Conservation (phyloP, 345 rosid genomes). For the Gossypioides kirkii region DNA sequence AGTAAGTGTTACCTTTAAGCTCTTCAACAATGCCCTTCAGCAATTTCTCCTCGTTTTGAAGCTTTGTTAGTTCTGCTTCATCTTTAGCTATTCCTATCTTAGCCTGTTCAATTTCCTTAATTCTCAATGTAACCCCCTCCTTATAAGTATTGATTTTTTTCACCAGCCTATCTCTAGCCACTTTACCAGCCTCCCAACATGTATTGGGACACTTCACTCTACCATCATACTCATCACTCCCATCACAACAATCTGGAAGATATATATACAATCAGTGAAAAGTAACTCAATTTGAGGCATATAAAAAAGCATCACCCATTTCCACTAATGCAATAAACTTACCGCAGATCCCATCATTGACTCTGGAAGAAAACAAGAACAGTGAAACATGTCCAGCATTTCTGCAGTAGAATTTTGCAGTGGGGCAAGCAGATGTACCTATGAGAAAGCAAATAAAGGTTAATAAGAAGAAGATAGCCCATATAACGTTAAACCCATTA, state of each 20-base stretch:
- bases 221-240: constrained; percentile 91
- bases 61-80: constrained; percentile 58
- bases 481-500: not conserved
- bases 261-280: constrained; percentile 2
- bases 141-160: constrained; percentile 60
- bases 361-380: constrained; percentile 73
- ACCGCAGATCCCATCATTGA: constrained; percentile 98
- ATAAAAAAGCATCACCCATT: not conserved
- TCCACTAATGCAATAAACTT: constrained; percentile 3
- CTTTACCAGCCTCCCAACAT: constrained; percentile 95
- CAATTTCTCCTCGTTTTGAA: constrained; percentile 67
- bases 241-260: constrained; percentile 90
- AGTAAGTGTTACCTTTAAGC: constrained; percentile 58
- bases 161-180: constrained; percentile 63
- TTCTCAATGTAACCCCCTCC: constrained; percentile 56
- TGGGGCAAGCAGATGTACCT: constrained; percentile 98
- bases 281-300: not conserved
- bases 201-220: constrained; percentile 64
- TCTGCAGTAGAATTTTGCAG: constrained; percentile 73
- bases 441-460: not conserved
- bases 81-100: constrained; percentile 60
- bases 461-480: not conserved
- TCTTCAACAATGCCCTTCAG: constrained; percentile 71
- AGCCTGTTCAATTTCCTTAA: constrained; percentile 51
- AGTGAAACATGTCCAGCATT: constrained; percentile 69